Conservation (phyloP, 1,284 basidiomycete genomes). For the Stygiomarasmius scandens region DNA sequence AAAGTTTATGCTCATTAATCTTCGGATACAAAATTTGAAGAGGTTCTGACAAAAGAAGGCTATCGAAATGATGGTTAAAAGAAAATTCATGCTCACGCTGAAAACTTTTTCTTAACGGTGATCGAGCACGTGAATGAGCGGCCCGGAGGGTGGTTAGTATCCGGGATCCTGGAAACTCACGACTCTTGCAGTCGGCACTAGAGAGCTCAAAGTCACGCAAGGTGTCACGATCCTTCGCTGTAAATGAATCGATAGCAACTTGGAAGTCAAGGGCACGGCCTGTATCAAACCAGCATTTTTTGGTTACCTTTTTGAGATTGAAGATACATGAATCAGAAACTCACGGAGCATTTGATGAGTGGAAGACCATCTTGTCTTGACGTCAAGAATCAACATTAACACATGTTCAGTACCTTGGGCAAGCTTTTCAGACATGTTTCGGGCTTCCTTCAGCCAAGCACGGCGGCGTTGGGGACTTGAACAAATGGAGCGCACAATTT, state of each 20-base stretch:
- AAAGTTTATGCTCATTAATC: too few relatives aligned
- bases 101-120: too few relatives aligned
- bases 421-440: too few relatives aligned
- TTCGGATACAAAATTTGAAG: too few relatives aligned
- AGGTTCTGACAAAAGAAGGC: too few relatives aligned
- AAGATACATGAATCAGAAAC: conserved; percentile 6
- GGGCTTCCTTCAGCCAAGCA: neutral
- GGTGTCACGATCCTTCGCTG: conserved; percentile 11
- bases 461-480: conserved; percentile 1
- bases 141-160: too few relatives aligned
- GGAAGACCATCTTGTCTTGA: conserved; percentile 27
- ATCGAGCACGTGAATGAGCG: too few relatives aligned
- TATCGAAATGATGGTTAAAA: too few relatives aligned
- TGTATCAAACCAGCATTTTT: conserved; percentile 5
- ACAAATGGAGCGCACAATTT: neutral
- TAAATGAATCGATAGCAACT: conserved; percentile 17
- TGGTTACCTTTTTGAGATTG: too few relatives aligned
- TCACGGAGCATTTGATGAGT: conserved; percentile 28
- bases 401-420: neutral
- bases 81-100: too few relatives aligned
- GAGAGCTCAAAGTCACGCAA: conserved; percentile 16
- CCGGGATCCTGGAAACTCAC: too few relatives aligned
- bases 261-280: conserved; percentile 23
- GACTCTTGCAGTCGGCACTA: too few relatives aligned
- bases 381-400: conserved; percentile 23